Evolutionary conservation across 1,284 basidiomycete genomes (phyloP).

Genomic region (Mixia osmundae): DNA sequence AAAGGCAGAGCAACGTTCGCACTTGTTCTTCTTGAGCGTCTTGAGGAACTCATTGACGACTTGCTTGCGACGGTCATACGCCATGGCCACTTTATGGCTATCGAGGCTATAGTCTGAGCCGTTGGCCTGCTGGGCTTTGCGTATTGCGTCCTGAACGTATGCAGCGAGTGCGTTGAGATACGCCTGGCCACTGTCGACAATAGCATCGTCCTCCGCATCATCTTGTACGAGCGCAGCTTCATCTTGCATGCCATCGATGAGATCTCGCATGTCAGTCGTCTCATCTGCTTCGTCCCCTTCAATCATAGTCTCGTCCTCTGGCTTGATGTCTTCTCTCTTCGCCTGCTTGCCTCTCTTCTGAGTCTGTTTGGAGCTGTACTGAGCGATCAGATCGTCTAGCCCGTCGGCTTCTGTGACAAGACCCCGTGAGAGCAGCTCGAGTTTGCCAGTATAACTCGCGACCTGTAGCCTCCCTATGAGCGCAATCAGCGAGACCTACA

Average conservation of each 20-base stretch:
- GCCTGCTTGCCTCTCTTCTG: slow-evolving; percentile 10
- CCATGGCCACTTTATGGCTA: slow-evolving; percentile 65
- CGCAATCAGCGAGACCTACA: not conserved
- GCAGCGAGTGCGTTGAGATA: too few species aligned
- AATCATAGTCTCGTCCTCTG: slow-evolving; percentile 22
- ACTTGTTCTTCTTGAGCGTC: slow-evolving; percentile 37
- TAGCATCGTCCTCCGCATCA: too few species aligned
- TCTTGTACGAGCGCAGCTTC: too few species aligned
- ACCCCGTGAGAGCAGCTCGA: slow-evolving; percentile 74
- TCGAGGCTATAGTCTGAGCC: slow-evolving; percentile 35
- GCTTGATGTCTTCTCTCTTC: slow-evolving; percentile 16
- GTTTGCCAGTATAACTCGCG: slow-evolving; percentile 59
- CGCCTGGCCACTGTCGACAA: too few species aligned
- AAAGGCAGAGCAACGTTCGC: slow-evolving; percentile 52
- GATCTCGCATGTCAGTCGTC: too few species aligned
- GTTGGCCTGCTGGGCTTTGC: too few species aligned
- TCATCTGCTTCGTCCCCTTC: too few species aligned
- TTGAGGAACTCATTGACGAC: slow-evolving; percentile 64
- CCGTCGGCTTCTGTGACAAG: slow-evolving; percentile 52
- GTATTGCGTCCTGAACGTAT: too few species aligned
- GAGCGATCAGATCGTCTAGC: slow-evolving; percentile 34
- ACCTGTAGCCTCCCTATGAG: slow-evolving; percentile 28
- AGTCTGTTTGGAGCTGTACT: slow-evolving; percentile 15
- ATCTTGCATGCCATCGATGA: too few species aligned
- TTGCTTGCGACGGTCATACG: slow-evolving; percentile 67